A percentile compares a stretch with the other conserved stretches of the same genome.
Evolutionary conservation across 257 asterid species (phyloP).

Genomic region (Solanum pennellii): DNA sequence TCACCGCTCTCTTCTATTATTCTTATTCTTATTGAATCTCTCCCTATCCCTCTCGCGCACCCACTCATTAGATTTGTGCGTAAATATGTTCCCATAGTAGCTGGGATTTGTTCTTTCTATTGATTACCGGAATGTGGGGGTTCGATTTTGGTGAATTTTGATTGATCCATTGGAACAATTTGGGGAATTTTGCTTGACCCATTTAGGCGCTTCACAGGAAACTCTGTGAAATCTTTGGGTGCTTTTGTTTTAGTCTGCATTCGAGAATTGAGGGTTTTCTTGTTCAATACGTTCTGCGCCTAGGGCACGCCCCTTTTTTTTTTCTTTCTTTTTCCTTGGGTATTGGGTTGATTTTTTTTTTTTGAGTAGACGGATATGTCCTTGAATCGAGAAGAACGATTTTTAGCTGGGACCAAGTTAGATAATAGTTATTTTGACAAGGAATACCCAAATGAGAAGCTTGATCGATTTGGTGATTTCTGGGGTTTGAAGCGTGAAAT

Average conservation of each 20-base stretch:
- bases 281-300: neutral
- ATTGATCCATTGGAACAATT: neutral
- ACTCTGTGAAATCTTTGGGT: constrained; percentile 3
- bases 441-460: constrained; percentile 9
- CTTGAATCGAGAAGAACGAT: constrained; percentile 20
- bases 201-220: neutral
- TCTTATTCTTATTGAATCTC: neutral
- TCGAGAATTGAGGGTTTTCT: constrained; percentile 16
- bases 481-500: neutral
- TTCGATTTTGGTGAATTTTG: neutral
- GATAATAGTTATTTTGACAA: constrained; percentile 17
- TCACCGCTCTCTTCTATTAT: neutral
- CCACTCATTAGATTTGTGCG: neutral
- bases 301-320: neutral
- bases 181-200: neutral
- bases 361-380: constrained; percentile 16
- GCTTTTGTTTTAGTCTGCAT: constrained; percentile 13
- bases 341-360: neutral
- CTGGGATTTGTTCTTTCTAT: neutral
- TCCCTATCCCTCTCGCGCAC: neutral
- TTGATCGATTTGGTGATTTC: constrained; percentile 14
- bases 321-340: neutral
- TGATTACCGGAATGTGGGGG: neutral
- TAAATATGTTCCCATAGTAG: neutral
- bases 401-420: constrained; percentile 8